Evolutionary conservation across 2,329 filamentous ascomycete species (phyloP), one percentile per base, ranked within the genome.

Genomic region (Neopestalotiopsis rosae): DNA sequence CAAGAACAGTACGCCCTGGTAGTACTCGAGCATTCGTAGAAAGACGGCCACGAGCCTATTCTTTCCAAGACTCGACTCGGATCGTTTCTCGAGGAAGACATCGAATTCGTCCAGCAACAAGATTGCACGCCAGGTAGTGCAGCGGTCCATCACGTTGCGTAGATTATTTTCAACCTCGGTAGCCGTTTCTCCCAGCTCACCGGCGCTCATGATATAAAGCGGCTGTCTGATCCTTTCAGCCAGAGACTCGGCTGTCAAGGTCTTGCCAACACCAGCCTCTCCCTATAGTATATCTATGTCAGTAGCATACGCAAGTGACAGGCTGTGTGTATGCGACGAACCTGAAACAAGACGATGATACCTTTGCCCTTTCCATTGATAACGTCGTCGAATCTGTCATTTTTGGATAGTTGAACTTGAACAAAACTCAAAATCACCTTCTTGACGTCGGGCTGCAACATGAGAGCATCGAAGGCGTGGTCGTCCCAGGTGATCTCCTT

Each of bases 91-190:
- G 2, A 81, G 74, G 79, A 90, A 90, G n/a, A 90, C 86, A 72
- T 91, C 89, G 30, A 88, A 91, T 80, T 94, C 91, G 75, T 94
- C 91, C 1, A 94, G 86, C 3, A 94, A 84, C 0, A 94, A 82
- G 2, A 94, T 88, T 0, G 91, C 91, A 61, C 91, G 90, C 92
- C 92, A 94, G 1, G 86, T 87, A 70, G 92, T 89, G 1, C 91
- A 91, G 70, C 95, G 90, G 75, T 93, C 90, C 70, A 95, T 85
- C 68, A 92, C 91, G 69, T 88, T 88, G 74, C 87, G 88, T 40
- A 94, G 84, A 72, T 90, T 89, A 12, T 82, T 81, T 77, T 94
- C 92, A 0, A 95, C 85, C 17, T 86, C 86, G 69, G 86, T 84
- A 0, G 90, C 87, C 67, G 91, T 87, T 1, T 89, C 89, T 34